These are phyloP conservation scores for Cercospora sojina DNA, from an alignment of 2,329 filamentous ascomycete genomes.

Conservation along the genomic window DNA sequence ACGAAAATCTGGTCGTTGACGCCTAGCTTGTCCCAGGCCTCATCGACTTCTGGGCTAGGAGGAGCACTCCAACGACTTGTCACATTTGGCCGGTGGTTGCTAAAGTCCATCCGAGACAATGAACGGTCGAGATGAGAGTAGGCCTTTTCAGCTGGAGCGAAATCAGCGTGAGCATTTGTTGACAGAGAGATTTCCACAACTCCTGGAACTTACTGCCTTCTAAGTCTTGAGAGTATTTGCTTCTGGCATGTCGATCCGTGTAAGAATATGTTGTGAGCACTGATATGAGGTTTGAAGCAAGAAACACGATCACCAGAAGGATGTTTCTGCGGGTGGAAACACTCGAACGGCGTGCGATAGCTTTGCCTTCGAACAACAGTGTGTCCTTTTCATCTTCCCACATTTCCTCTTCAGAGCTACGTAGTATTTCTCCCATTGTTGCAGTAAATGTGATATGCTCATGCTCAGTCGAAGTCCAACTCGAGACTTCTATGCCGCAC, in stretches of 20 bases:
- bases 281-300: background rate
- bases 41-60: constrained; percentile 13
- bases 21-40: constrained; percentile 17
- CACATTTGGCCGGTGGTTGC: constrained; percentile 7
- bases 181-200: background rate
- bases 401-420: background rate
- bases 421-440: background rate
- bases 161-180: background rate
- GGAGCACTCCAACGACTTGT: constrained; percentile 14
- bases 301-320: background rate
- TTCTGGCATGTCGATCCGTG: background rate
- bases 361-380: background rate
- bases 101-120: constrained; percentile 7
- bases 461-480: background rate
- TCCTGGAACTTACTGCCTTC: background rate
- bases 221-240: background rate
- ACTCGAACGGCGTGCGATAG: background rate
- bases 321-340: background rate
- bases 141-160: background rate
- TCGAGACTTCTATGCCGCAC: background rate
- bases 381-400: background rate
- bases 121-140: background rate
- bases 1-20: constrained; percentile 10
- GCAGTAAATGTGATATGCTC: background rate
- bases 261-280: background rate